Evolutionary conservation across 1,284 basidiomycete genomes (phyloP).

Genomic region (Somion occarium): DNA sequence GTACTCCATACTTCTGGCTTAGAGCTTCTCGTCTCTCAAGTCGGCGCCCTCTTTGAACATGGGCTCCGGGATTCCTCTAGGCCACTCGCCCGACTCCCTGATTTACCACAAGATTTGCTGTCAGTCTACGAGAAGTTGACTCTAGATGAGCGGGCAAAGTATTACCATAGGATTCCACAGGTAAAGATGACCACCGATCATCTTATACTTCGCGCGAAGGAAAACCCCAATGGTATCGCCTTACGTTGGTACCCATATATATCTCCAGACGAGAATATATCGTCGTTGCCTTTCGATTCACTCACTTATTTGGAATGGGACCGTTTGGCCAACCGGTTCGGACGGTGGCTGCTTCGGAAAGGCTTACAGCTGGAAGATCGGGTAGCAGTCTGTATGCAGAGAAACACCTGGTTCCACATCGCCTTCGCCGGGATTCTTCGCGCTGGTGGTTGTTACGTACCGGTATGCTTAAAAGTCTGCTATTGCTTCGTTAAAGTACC

Average conservation of each 20-base stretch:
- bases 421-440: constrained; percentile 44
- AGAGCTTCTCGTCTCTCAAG: constrained; percentile 24
- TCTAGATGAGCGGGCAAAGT: constrained; percentile 18
- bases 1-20: constrained; percentile 20
- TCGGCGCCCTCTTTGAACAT: constrained; percentile 17
- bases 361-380: constrained; percentile 38
- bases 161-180: constrained; percentile 25
- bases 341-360: constrained; percentile 36
- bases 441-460: constrained; percentile 51
- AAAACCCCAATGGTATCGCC: constrained; percentile 29
- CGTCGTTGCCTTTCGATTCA: constrained; percentile 14
- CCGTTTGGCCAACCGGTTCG: constrained; percentile 35
- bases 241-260: constrained; percentile 38
- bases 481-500: constrained; percentile 6
- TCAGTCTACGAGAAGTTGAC: constrained; percentile 31
- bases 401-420: constrained; percentile 40
- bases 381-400: constrained; percentile 45
- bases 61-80: constrained; percentile 7
- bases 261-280: constrained; percentile 23
- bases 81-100: constrained; percentile 19
- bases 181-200: constrained; percentile 34
- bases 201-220: constrained; percentile 27
- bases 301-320: constrained; percentile 38
- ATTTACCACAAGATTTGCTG: constrained; percentile 27
- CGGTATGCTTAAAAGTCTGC: constrained; percentile 28